Evolutionary conservation across 768 basidiomycete species (phyloP), one percentile per base, ranked within the genome.

Genomic region (Leccinum longicurvipes): DNA sequence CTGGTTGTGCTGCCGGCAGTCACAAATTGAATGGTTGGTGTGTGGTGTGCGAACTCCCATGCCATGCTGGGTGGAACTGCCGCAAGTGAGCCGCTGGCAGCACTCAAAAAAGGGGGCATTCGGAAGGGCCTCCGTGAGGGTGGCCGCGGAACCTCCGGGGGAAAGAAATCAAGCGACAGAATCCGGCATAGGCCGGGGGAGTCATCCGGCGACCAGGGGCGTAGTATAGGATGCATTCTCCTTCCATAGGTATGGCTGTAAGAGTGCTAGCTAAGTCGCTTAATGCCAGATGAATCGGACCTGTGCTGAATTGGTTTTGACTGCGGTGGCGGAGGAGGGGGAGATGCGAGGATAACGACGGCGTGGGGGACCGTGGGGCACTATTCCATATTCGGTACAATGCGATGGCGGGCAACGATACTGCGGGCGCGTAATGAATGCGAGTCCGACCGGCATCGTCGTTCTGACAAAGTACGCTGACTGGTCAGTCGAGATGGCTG

Each of bases 71-170:
- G 19, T 41, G 41, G 29, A 44, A 24, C 14, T 36, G 53, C 36
- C 27, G 34, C 53, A 27, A 55, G 39, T 55, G 54, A 24, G 14
- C 17, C 7, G 44, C 48, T 60, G 48, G 34, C 58, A 50, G 10
- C 14, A n/a, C 29, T 39, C 36, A 39, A n/a, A 39, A 24, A 15
- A 24, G 54, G 41, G 28, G 41, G 21, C 1, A 29, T n/a, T n/a
- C 28, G 28, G 48, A 9, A 19, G 23, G 48, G 6, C 14, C 31
- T 41, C 39, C 39, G 49, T 17, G 24, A 27, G 32, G 17, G n/a
- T 34, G 21, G 27, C 25, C 34, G n/a, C 12, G 21, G 27, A 21
- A 27, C 25, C 15, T 21, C 4, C 10, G 25, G 49, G 27, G 21
- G 28, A 41, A 51, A 54, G 45, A 17, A 15, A 48, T 28, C 27